phyloP scores from a whole-genome alignment of 2,329 filamentous ascomycete species.

The Graphilbum fragrans region DNA sequence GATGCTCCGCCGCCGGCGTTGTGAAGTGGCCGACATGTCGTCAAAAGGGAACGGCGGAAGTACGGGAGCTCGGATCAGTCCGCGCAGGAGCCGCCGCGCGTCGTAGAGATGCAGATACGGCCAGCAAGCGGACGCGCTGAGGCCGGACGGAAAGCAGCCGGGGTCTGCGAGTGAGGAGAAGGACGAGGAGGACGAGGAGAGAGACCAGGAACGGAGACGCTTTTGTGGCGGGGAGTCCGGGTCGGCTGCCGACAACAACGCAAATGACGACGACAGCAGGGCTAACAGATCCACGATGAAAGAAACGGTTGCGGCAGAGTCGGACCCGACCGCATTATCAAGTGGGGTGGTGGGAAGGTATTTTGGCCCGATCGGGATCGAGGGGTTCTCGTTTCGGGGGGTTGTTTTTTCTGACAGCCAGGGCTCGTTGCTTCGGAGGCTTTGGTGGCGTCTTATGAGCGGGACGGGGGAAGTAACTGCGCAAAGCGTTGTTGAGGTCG shows the following conservation, averaged over 20 bases:
- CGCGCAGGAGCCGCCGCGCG: slow-evolving; percentile 38
- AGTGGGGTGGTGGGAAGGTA: background rate
- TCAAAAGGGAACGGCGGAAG: slow-evolving; percentile 45
- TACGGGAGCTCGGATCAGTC: slow-evolving; percentile 40
- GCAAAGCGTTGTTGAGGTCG: too few species aligned
- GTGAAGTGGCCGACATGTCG: slow-evolving; percentile 16
- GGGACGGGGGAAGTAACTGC: too few species aligned
- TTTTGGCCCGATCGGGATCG: background rate
- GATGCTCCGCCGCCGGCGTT: slow-evolving; percentile 43
- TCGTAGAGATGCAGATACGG: slow-evolving; percentile 21
- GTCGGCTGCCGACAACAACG: slow-evolving; percentile 1
- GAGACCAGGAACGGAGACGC: slow-evolving; percentile 10
- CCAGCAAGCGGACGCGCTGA: slow-evolving; percentile 6
- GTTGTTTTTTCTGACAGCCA: too few species aligned
- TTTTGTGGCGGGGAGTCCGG: background rate
- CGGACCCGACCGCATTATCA: slow-evolving; percentile 41
- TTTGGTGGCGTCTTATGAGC: too few species aligned
- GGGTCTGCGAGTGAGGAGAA: background rate
- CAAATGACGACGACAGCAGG: slow-evolving; percentile 11
- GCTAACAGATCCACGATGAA: slow-evolving; percentile 48
- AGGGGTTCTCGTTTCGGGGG: background rate
- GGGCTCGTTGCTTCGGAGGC: too few species aligned
- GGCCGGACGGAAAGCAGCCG: background rate
- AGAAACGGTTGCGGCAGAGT: slow-evolving; percentile 39
- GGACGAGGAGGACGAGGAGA: slow-evolving; percentile 1